Conservation (phyloP, 208 protist genomes). For the Acanthamoeba sp. region DNA sequence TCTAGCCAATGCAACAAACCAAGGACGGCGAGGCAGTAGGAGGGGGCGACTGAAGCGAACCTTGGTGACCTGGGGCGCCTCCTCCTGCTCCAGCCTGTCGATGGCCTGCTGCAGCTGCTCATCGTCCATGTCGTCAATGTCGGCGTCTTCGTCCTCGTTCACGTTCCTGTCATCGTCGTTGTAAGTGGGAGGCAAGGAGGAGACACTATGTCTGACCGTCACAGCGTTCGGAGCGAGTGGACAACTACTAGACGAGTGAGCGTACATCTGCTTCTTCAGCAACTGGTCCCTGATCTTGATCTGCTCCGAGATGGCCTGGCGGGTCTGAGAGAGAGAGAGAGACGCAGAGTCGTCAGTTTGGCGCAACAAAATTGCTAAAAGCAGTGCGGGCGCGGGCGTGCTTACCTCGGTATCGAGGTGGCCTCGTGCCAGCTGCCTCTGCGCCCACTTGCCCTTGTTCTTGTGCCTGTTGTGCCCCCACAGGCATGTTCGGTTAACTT, state of each 20-base stretch:
- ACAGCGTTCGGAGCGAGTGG: no score
- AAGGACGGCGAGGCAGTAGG: not conserved
- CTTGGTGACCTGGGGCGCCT: slow-evolving; percentile 18
- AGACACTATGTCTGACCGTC: no score
- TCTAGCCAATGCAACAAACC: not conserved
- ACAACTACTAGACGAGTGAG: no score
- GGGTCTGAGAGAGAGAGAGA: not conserved
- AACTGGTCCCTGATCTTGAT: slow-evolving; percentile 69
- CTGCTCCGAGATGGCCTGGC: slow-evolving; percentile 73
- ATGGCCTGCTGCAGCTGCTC: slow-evolving; percentile 41
- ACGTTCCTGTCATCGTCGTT: slow-evolving; percentile 10
- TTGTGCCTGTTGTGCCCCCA: not conserved
- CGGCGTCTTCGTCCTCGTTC: slow-evolving; percentile 50
- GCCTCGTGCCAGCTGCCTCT: slow-evolving; percentile 46
- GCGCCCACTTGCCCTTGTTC: slow-evolving; percentile 73
- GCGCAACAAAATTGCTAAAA: no score
- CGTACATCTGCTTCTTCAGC: slow-evolving; percentile 69
- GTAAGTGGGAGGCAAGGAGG: no score
- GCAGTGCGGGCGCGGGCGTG: not conserved
- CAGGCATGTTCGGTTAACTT: not conserved
- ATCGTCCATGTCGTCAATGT: slow-evolving; percentile 42
- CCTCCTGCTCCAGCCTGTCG: slow-evolving; percentile 36
- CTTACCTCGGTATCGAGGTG: slow-evolving; percentile 55
- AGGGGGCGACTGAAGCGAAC: not conserved
- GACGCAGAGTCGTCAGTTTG: not conserved